phyloP scores from a whole-genome alignment of 1,284 basidiomycete genomes.

The Malassezia caprae region DNA sequence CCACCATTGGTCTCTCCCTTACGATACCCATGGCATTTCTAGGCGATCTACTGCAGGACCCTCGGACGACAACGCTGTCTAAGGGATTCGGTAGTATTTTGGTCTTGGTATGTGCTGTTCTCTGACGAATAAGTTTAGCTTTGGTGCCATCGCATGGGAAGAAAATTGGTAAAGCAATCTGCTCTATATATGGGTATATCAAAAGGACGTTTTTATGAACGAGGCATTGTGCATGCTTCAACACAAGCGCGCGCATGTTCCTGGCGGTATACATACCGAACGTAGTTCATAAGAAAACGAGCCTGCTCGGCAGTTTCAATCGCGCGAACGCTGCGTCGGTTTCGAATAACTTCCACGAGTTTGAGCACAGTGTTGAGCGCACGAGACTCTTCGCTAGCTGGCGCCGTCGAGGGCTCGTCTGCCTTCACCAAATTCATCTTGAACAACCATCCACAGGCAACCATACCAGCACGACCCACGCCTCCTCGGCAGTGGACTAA shows the following conservation, averaged over 20 bases:
- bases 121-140: constrained; percentile 1
- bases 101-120: constrained; percentile 25
- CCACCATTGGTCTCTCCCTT: constrained; percentile 84
- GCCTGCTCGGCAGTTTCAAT: constrained; percentile 48
- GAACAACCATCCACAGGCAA: constrained; percentile 85
- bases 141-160: constrained; percentile 16
- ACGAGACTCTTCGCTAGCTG: neutral
- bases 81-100: constrained; percentile 27
- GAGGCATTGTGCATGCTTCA: constrained; percentile 1
- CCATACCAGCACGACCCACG: constrained; percentile 81
- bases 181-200: neutral
- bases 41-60: constrained; percentile 63
- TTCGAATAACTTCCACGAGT: constrained; percentile 35
- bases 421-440: constrained; percentile 66
- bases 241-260: constrained; percentile 18
- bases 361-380: constrained; percentile 8
- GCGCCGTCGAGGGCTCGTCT: neutral
- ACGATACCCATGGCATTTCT: constrained; percentile 81
- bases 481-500: constrained; percentile 90
- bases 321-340: constrained; percentile 37
- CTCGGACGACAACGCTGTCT: constrained; percentile 18
- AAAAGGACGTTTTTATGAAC: neutral
- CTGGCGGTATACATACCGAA: constrained; percentile 28
- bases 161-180: constrained; percentile 4
- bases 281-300: constrained; percentile 31